Conservation (phyloP, 1,284 basidiomycete genomes). For the Sanghuangporus baumii region DNA sequence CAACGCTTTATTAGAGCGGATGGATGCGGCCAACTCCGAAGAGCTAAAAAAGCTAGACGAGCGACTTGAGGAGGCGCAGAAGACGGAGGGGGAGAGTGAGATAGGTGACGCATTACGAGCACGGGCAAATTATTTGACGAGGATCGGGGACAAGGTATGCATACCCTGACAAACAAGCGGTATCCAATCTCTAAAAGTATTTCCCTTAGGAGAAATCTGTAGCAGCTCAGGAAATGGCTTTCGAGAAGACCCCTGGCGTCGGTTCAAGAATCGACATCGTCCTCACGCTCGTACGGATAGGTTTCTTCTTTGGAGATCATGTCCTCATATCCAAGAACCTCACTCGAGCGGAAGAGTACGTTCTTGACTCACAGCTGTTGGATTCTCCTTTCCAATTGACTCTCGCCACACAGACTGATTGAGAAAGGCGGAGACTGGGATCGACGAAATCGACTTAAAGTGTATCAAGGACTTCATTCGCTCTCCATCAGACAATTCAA, state of each 20-base stretch:
- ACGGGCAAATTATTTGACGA: conserved; percentile 82
- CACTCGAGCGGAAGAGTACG: conserved; percentile 75
- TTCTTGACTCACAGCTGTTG: neutral
- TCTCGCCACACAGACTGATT: conserved; percentile 56
- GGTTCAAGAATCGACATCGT: conserved; percentile 93
- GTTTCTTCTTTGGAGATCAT: conserved; percentile 87
- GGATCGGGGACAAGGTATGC: conserved; percentile 86
- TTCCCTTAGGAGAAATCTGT: conserved; percentile 61
- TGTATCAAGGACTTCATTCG: conserved; percentile 86
- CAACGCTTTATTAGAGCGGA: conserved; percentile 52
- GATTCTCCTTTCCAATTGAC: neutral
- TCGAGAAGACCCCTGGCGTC: conserved; percentile 90
- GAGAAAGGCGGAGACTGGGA: conserved; percentile 99
- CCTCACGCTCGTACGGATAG: conserved; percentile 84
- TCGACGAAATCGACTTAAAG: conserved; percentile 91
- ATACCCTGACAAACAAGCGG: neutral
- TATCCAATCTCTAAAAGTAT: neutral
- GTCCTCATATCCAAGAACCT: conserved; percentile 72
- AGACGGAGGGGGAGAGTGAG: conserved; percentile 92
- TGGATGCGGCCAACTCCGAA: conserved; percentile 74
- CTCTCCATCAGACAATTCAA: conserved; percentile 85
- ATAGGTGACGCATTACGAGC: conserved; percentile 84
- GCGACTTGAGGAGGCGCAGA: conserved; percentile 80
- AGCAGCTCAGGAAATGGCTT: conserved; percentile 77
- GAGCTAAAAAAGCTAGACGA: conserved; percentile 77